Conservation (phyloP, 139 green algal genomes). For the Tetraselmis striata region DNA sequence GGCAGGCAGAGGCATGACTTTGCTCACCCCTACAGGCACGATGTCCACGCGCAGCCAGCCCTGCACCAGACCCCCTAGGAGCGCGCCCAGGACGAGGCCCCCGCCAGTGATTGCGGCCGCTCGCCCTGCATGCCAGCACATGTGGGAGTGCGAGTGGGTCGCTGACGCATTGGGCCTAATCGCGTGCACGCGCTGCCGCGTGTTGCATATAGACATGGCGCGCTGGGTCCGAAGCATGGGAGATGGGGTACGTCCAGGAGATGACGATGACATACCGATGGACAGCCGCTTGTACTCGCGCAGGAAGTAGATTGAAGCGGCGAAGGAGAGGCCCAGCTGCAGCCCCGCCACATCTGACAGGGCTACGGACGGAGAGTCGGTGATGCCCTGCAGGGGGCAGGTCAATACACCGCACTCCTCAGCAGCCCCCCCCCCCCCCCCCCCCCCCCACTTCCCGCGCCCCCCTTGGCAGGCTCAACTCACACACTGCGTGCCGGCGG, state of each 20-base stretch:
- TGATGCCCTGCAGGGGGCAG: slow-evolving; percentile 39
- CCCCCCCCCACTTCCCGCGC: neutral
- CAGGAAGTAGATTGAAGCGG: slow-evolving; percentile 66
- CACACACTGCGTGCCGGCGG: too few species aligned
- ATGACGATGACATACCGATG: slow-evolving; percentile 33
- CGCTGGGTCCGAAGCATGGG: too few species aligned
- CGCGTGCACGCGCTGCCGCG: too few species aligned
- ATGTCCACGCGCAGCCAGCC: slow-evolving; percentile 81
- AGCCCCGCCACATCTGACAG: slow-evolving; percentile 58
- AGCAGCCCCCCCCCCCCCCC: neutral
- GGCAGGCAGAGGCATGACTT: neutral
- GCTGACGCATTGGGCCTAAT: too few species aligned
- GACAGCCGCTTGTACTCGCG: slow-evolving; percentile 61
- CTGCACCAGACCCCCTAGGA: slow-evolving; percentile 63
- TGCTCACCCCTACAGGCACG: slow-evolving; percentile 61
- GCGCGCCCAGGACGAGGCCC: slow-evolving; percentile 50
- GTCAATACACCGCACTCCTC: neutral
- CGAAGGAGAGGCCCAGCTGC: slow-evolving; percentile 67
- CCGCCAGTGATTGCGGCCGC: slow-evolving; percentile 44
- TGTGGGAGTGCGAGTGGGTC: neutral
- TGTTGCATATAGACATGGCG: too few species aligned
- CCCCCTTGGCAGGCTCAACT: neutral
- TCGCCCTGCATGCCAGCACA: slow-evolving; percentile 30
- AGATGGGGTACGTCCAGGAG: too few species aligned
- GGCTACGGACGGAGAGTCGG: slow-evolving; percentile 39